Evolutionary conservation across 2,329 filamentous ascomycete species (phyloP), one percentile per base, ranked within the genome.

Genomic region (Cyphellophora europaea): DNA sequence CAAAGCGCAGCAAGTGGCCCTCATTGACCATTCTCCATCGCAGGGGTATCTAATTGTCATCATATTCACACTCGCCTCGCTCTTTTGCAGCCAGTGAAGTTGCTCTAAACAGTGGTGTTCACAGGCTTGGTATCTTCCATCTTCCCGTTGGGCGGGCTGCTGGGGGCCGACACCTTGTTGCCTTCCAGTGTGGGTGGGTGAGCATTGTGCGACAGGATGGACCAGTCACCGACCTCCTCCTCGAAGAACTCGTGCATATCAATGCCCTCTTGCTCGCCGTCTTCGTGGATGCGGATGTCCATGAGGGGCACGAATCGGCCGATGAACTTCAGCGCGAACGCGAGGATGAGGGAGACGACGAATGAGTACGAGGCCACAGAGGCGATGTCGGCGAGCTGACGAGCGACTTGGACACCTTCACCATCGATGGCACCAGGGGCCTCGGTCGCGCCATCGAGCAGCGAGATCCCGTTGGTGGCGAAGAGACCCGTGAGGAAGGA

Each of bases 401-500:
- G 64, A 27, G 65, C 70, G 15, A 74, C 60, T 47, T 74, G 71
- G 18, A 71, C 55, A n/a, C 68, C 69, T 29, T 69, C 65, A 34
- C 71, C 69, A 35, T 74, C 69, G 47, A 72, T 65, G 27, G 66
- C 71, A 6, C 67, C 61, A 10, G 51, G 54, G 21, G 45, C 47
- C 14, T 62, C 51, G 2, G 66, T 65, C 11, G 52, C 54, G 25
- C 70, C 69, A 36, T 74, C 71, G 21, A 74, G 60, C 2, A 52
- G 49, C 2, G 55, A 55, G 13, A 59, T 49, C 12, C 52, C 53
- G 18, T 49, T 38, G 18, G 60, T 59, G 21, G 70, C 71, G 42
- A 76, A 74, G 44, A 74, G 64, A 6, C 69, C 71, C 2, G 71
- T 75, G 29, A 74, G 49, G 53, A 75, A 71, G 16, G 67, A 67